Base-by-base conservation (phyloP, 805 yeast genomes). In the Myxozyma neotropica region DNA sequence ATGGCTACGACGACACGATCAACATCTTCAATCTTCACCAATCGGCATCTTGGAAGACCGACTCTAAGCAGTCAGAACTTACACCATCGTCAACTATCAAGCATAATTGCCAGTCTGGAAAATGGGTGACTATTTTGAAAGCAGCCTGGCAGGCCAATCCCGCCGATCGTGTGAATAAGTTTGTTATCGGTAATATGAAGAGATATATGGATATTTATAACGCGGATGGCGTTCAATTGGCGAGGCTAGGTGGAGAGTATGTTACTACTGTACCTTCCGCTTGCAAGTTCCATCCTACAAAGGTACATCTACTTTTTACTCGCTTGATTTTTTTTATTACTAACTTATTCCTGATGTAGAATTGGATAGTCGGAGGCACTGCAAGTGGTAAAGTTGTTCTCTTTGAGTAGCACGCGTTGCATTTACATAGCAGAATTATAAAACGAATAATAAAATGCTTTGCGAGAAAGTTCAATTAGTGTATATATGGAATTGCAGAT, bases 181-280 rank as follows among this genome's bases (percentile, higher is more conserved):
- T 94, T 73, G 88, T 87, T 17, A 93, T 93, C 67, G 98, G 89
- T 12, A 93, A 93, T 72, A 94, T 93, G 99, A 89, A 87, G 66
- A 79, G 94, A 63, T 89, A 83, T 50, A 80, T 91, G 56, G 99
- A 94, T 72, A 80, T 94, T 4, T 94, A 87, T 69, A 84, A 84
- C 45, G 84, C 88, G 54, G 75, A 82, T 27, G 98, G 98, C 0
- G 78, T 80, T 39, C 91, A 87, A 63, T 68, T 93, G 12, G 96
- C 91, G 0, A 96, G 89, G 71, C 72, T 93, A 36, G 79, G 82
- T 1, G 84, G 80, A 50, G 43, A 43, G 3, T 80, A 78, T 0
- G 83, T 93, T 72, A 87, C 96, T 0, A 93, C 96, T 1, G 97
- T 94, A 2, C 98, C 99, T 0, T 97, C 98, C 0, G 97, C 88